These are phyloP conservation scores for Angomonas ambiguus DNA, from an alignment of 208 protist species.

Conservation along the genomic window DNA sequence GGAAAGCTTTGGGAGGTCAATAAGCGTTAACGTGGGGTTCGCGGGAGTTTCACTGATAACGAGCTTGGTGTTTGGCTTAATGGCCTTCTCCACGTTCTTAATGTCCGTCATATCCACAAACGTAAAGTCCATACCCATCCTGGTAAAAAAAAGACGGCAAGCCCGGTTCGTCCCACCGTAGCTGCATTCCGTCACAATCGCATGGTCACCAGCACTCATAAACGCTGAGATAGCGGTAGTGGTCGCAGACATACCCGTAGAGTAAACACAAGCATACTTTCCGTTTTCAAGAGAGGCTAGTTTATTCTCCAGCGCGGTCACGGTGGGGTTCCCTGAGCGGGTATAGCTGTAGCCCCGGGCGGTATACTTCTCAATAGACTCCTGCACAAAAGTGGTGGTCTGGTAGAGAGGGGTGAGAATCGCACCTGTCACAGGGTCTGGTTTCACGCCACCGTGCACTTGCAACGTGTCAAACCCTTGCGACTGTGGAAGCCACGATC, in stretches of 20 bases:
- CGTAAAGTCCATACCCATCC: constrained; percentile 88
- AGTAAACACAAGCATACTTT: constrained; percentile 79
- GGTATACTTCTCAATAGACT: constrained; percentile 82
- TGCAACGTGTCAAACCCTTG: constrained; percentile 81
- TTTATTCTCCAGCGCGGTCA: constrained; percentile 84
- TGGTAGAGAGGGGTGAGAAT: constrained; percentile 88
- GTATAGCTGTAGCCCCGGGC: constrained; percentile 90
- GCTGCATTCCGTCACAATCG: constrained; percentile 91
- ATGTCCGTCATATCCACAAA: constrained; percentile 93
- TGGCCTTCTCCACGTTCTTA: constrained; percentile 72
- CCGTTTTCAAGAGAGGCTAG: constrained; percentile 90
- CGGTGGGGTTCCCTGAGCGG: constrained; percentile 93
- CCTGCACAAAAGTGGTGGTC: constrained; percentile 88
- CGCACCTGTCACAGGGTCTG: constrained; percentile 83
- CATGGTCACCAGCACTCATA: constrained; percentile 88
- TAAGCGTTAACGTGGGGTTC: constrained; percentile 93
- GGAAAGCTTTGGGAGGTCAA: constrained; percentile 87
- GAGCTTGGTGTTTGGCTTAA: constrained; percentile 91
- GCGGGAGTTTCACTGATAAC: constrained; percentile 95
- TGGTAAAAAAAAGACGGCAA: constrained; percentile 82
- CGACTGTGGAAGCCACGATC: constrained; percentile 55
- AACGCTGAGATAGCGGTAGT: constrained; percentile 89
- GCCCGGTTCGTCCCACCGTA: constrained; percentile 95
- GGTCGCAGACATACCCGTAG: constrained; percentile 89
- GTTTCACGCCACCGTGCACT: constrained; percentile 78